Evolutionary conservation across 306 rosid species (phyloP).

Genomic region (Gleditsia sinensis): DNA sequence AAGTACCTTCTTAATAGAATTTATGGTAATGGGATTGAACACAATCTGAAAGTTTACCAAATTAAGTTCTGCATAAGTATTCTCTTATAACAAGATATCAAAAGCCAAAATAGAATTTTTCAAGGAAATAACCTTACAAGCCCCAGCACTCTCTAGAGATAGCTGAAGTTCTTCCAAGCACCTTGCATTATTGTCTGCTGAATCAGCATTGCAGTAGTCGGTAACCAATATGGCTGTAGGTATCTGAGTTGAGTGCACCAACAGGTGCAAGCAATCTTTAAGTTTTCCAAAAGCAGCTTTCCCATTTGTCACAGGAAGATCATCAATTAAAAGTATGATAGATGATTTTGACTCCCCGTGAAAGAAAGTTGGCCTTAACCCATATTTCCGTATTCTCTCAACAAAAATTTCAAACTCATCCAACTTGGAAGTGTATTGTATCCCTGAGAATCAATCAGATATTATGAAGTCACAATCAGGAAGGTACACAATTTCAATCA

Average conservation of each 20-base stretch:
- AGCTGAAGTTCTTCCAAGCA: constrained; percentile 63
- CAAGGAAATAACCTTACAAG: constrained; percentile 93
- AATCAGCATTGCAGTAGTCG: constrained; percentile 67
- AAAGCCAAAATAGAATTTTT: constrained; percentile 29
- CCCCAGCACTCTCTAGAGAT: constrained; percentile 84
- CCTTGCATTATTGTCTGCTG: constrained; percentile 57
- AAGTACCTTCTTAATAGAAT: constrained; percentile 72
- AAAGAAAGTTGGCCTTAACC: constrained; percentile 56
- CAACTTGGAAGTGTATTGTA: constrained; percentile 77
- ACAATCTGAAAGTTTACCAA: constrained; percentile 64
- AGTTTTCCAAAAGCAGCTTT: constrained; percentile 69
- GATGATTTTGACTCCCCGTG: constrained; percentile 62
- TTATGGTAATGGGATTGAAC: constrained; percentile 83
- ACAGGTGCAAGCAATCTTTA: constrained; percentile 63
- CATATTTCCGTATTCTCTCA: constrained; percentile 83
- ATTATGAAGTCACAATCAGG: constrained; percentile 25
- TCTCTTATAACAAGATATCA: constrained; percentile 19
- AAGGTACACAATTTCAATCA: constrained; percentile 20
- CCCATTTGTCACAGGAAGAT: constrained; percentile 78
- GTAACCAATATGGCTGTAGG: constrained; percentile 88
- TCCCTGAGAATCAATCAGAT: constrained; percentile 52
- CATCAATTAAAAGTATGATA: constrained; percentile 75
- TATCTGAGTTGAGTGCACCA: constrained; percentile 65
- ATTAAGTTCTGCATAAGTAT: constrained; percentile 30
- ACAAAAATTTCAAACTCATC: constrained; percentile 87